Conservation (phyloP, 2,329 filamentous ascomycete species). For the Stagonosporopsis chrysanthemi region DNA sequence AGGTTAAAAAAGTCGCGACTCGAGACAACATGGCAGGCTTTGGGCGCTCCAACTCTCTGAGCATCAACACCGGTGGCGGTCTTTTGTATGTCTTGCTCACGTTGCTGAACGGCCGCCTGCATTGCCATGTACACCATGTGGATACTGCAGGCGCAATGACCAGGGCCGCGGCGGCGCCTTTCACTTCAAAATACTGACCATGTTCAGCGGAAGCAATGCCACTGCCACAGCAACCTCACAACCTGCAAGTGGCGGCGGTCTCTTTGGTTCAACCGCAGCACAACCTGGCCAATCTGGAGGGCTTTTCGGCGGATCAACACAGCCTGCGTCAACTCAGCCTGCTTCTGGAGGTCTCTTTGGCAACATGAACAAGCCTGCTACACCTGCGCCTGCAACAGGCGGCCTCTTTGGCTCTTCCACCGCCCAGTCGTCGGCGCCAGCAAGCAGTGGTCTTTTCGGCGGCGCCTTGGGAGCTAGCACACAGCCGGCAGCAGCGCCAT, state of each 20-base stretch:
- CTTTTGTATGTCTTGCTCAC: slow-evolving; percentile 53
- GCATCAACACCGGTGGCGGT: slow-evolving; percentile 62
- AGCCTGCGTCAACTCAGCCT: slow-evolving; percentile 31
- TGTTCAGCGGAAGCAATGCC: slow-evolving; percentile 41
- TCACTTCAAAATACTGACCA: slow-evolving; percentile 30
- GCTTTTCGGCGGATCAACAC: slow-evolving; percentile 31
- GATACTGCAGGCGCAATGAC: slow-evolving; percentile 17
- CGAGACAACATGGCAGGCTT: slow-evolving; percentile 50
- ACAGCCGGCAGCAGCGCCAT: slow-evolving; percentile 34
- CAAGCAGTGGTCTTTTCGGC: slow-evolving; percentile 44
- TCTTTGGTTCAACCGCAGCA: slow-evolving; percentile 46
- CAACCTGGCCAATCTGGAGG: slow-evolving; percentile 33
- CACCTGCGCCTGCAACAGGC: slow-evolving; percentile 34
- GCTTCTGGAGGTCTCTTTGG: slow-evolving; percentile 47
- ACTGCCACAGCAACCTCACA: slow-evolving; percentile 30
- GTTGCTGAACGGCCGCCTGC: background rate
- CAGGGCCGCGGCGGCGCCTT: slow-evolving; percentile 5
- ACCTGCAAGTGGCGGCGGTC: slow-evolving; percentile 37
- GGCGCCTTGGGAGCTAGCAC: slow-evolving; percentile 41
- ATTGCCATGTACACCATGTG: background rate
- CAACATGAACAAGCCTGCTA: slow-evolving; percentile 44
- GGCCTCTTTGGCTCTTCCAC: slow-evolving; percentile 48
- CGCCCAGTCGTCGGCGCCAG: slow-evolving; percentile 35
- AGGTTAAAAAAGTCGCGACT: background rate
- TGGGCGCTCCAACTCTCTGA: slow-evolving; percentile 59